phyloP scores from a whole-genome alignment of 768 basidiomycete genomes.

The Trametopsis cervina region DNA sequence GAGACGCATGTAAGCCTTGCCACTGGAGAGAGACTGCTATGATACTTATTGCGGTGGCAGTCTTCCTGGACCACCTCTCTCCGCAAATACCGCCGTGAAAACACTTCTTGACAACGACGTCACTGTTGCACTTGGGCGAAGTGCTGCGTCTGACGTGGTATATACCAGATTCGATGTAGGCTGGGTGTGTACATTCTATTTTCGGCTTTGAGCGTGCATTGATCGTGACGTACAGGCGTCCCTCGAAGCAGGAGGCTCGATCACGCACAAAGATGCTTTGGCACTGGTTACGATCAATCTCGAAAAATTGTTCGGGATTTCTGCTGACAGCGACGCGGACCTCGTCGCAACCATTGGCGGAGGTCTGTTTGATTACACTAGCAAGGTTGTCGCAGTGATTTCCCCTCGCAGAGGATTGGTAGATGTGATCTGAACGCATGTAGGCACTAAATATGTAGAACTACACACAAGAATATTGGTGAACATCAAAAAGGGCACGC shows the following conservation, averaged over 20 bases:
- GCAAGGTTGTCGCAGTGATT: slow-evolving; percentile 34
- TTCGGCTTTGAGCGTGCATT: neutral
- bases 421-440: slow-evolving; percentile 19
- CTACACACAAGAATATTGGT: neutral
- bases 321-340: slow-evolving; percentile 14
- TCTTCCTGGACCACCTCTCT: slow-evolving; percentile 69
- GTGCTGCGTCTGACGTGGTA: slow-evolving; percentile 64
- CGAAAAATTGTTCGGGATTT: slow-evolving; percentile 32
- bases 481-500: neutral
- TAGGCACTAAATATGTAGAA: neutral
- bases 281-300: slow-evolving; percentile 37
- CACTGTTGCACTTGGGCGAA: slow-evolving; percentile 60
- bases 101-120: slow-evolving; percentile 63
- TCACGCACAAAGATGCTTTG: slow-evolving; percentile 27
- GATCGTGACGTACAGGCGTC: slow-evolving; percentile 10
- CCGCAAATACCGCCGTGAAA: slow-evolving; percentile 50
- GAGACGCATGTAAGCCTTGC: slow-evolving; percentile 45
- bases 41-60: slow-evolving; percentile 23
- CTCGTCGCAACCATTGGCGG: slow-evolving; percentile 29
- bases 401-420: slow-evolving; percentile 23
- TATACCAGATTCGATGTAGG: slow-evolving; percentile 75
- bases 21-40: neutral
- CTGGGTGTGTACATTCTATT: slow-evolving; percentile 49
- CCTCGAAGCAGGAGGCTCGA: slow-evolving; percentile 20
- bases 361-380: slow-evolving; percentile 28